phyloP scores from a whole-genome alignment of 1,284 basidiomycete species.

The Cryptococcus sp. region DNA sequence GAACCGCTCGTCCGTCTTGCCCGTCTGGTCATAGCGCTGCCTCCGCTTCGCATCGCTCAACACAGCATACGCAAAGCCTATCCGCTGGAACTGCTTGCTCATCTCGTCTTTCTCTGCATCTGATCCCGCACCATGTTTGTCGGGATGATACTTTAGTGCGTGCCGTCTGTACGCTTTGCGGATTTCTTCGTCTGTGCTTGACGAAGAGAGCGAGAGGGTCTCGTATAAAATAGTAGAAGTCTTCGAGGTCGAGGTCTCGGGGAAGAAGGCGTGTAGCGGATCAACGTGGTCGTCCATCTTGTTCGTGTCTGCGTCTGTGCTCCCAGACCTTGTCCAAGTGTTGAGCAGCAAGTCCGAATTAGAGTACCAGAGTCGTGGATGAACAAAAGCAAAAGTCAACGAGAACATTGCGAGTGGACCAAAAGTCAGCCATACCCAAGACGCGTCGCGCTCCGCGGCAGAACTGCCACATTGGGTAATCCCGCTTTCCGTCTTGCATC shows the following conservation, averaged over 20 bases:
- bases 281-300: constrained; percentile 64
- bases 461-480: not conserved
- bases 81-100: constrained; percentile 76
- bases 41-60: constrained; percentile 74
- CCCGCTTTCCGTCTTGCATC: no score
- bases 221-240: constrained; percentile 62
- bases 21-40: constrained; percentile 76
- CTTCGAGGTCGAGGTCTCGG: constrained; percentile 59
- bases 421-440: not conserved
- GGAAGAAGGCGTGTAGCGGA: constrained; percentile 75
- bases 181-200: constrained; percentile 66
- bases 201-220: constrained; percentile 62
- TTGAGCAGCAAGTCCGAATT: not conserved
- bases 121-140: constrained; percentile 72
- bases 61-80: constrained; percentile 87
- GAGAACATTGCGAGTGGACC: constrained; percentile 1
- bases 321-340: not conserved
- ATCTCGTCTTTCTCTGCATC: constrained; percentile 64
- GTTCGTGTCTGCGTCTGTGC: constrained; percentile 10
- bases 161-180: constrained; percentile 80
- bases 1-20: constrained; percentile 73
- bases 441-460: not conserved
- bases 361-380: not conserved
- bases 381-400: not conserved
- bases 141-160: constrained; percentile 81